Percentiles rank a stretch among this genome's conserved stretches.
Evolutionary conservation across 2,329 filamentous ascomycete genomes (phyloP).

Genomic region (Exutisphaerella laricina): DNA sequence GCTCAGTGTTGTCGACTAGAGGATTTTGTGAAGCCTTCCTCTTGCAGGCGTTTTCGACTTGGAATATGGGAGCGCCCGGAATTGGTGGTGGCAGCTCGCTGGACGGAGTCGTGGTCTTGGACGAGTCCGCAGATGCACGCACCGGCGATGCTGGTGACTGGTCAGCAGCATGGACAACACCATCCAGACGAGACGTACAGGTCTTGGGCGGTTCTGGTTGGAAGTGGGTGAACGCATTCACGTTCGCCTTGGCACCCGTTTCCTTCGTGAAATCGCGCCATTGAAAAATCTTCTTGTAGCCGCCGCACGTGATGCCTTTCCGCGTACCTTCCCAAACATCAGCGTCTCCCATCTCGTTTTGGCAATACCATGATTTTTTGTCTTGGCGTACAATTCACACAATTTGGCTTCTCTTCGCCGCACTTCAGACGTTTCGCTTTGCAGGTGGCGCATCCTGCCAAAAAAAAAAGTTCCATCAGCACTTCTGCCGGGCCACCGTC

Average conservation of each 20-base stretch:
- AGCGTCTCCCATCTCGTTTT: neutral
- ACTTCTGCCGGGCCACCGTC: slow-evolving; percentile 10
- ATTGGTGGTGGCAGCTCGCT: slow-evolving; percentile 8
- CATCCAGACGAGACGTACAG: slow-evolving; percentile 28
- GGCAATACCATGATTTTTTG: neutral
- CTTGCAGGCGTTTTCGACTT: neutral
- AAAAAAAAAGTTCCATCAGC: slow-evolving; percentile 21
- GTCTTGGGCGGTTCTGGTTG: slow-evolving; percentile 39
- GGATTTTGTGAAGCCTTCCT: neutral
- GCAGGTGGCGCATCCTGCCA: slow-evolving; percentile 63
- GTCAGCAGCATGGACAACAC: slow-evolving; percentile 7
- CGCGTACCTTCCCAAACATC: slow-evolving; percentile 52
- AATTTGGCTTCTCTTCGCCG: slow-evolving; percentile 59
- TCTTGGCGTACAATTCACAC: slow-evolving; percentile 15
- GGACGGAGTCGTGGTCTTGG: slow-evolving; percentile 18
- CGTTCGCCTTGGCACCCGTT: slow-evolving; percentile 48
- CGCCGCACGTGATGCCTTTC: slow-evolving; percentile 54
- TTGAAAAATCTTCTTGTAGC: slow-evolving; percentile 71
- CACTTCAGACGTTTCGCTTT: slow-evolving; percentile 69
- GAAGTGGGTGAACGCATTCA: slow-evolving; percentile 25
- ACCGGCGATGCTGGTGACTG: slow-evolving; percentile 11
- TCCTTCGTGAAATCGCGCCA: slow-evolving; percentile 68
- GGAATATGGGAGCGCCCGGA: slow-evolving; percentile 4
- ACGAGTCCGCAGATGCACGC: slow-evolving; percentile 14
- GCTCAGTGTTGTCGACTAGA: neutral